Base-by-base conservation (phyloP, 179 eudicot species). In the Heliamphora pulchella region DNA sequence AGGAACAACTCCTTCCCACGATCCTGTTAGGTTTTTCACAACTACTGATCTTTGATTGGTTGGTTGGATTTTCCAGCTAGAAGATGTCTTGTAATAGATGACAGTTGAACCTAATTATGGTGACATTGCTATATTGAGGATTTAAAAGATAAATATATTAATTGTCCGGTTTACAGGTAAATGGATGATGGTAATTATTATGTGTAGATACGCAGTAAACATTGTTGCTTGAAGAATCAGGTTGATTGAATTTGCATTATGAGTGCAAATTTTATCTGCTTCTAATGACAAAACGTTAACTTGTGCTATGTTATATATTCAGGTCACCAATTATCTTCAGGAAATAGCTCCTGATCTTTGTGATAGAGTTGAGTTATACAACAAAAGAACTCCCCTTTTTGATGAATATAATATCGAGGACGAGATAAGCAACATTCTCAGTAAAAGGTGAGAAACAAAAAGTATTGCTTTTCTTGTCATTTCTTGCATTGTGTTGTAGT, bases 261-360 rank as follows among this genome's bases (percentile, higher is more conserved):
- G 48, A 11, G n/a, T 68, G n/a, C 54, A 51, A 41, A 67, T 78
- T 31, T 66, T 63, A 22, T 9, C 11, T 17, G 50, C 74, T 78
- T 15, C 41, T 18, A 5, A 47, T 78, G n/a, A 39, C 76, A 22
- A 66, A 67, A 9, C 31, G 14, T 64, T 76, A 61, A 78, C 79
- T 51, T 65, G 15, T 82, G 57, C 74, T 64, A 41, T 62, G 47
- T 58, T 77, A n/a, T 80, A 43, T 76, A 44, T 73, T 67, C 88
- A 95, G 98, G 97, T 96, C 80, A 93, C 93, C 77, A 94, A 88
- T 83, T 93, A 94, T 89, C 96, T 96, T 79, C 96, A 88, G 85
- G 94, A 88, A 71, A 86, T 92, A 83, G 99, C 97, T 79, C 98
- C 98, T 69, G 86, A 87, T 82, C 93, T 96, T 77, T 92, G 98